These are phyloP conservation scores for Cryptococcus floricola DNA, from an alignment of 1,284 basidiomycete species.

Conservation along the genomic window DNA sequence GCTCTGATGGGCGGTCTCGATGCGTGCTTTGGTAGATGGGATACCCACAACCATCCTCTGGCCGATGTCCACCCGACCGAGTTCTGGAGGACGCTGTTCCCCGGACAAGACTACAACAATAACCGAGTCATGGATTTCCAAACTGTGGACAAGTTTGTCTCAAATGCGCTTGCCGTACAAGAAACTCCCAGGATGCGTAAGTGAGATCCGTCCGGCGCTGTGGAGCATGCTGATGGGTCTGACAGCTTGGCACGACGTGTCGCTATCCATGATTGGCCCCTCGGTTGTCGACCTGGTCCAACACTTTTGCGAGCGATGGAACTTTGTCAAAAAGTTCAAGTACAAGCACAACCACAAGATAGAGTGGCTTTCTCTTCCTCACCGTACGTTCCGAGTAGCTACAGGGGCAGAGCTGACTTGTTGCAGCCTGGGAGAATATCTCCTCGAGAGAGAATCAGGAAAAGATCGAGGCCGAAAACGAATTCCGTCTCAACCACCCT, in stretches of 20 bases:
- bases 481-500: constrained; percentile 45
- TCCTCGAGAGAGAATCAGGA: constrained; percentile 29
- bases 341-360: constrained; percentile 54
- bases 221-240: constrained; percentile 1
- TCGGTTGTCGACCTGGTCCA: constrained; percentile 83
- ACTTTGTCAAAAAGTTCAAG: constrained; percentile 48
- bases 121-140: constrained; percentile 54
- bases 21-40: constrained; percentile 93
- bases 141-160: constrained; percentile 72
- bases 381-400: constrained; percentile 43
- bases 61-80: constrained; percentile 85
- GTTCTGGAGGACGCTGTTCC: constrained; percentile 76
- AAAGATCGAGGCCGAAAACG: constrained; percentile 23
- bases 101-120: constrained; percentile 88
- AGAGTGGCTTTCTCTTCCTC: constrained; percentile 79
- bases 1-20: constrained; percentile 71
- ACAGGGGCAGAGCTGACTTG: not conserved
- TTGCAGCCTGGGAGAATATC: constrained; percentile 40
- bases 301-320: constrained; percentile 73
- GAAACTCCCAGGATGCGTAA: constrained; percentile 60
- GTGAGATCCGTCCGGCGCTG: constrained; percentile 7
- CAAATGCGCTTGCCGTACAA: constrained; percentile 66
- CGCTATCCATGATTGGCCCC: constrained; percentile 75
- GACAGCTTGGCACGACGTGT: constrained; percentile 51
- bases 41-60: constrained; percentile 71